Evolutionary conservation across 2,329 filamentous ascomycete genomes (phyloP).

Genomic region (Basipetospora chlamydospora): DNA sequence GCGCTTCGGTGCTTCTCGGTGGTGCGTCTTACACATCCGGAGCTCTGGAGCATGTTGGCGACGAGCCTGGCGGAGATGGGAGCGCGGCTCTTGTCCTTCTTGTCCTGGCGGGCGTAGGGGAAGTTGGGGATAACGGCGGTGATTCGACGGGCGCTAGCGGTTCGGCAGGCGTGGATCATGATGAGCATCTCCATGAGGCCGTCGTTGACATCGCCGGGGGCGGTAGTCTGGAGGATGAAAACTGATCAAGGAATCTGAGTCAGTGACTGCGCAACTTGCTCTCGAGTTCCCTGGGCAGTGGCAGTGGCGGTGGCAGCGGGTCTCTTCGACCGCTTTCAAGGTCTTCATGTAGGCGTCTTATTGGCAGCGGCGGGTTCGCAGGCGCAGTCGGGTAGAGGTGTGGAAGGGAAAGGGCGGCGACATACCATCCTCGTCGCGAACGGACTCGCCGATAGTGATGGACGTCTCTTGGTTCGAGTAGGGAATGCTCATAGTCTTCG

Average conservation of each 20-base stretch:
- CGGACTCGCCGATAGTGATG: constrained; percentile 89
- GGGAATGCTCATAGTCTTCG: constrained; percentile 67
- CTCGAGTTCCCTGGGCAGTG: no score
- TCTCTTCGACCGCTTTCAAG: no score
- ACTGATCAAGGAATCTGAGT: constrained; percentile 22
- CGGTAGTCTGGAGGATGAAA: constrained; percentile 91
- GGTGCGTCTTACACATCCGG: constrained; percentile 37
- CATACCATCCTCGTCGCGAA: constrained; percentile 76
- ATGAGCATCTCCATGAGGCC: constrained; percentile 96
- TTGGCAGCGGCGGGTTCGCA: no score
- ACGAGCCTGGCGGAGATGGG: constrained; percentile 93
- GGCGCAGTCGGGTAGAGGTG: no score
- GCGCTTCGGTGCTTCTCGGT: no score
- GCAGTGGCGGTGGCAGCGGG: no score
- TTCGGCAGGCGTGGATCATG: constrained; percentile 86
- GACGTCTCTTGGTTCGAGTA: constrained; percentile 81
- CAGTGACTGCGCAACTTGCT: no score
- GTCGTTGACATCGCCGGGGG: constrained; percentile 93
- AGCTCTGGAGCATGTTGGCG: constrained; percentile 89
- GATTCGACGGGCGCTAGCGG: constrained; percentile 57
- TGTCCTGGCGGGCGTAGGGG: constrained; percentile 91
- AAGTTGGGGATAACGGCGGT: constrained; percentile 94
- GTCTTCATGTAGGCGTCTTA: no score
- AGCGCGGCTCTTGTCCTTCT: constrained; percentile 88
- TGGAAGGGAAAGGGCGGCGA: background rate